Base-by-base conservation (phyloP, 768 basidiomycete species). In the Collybia sordida region DNA sequence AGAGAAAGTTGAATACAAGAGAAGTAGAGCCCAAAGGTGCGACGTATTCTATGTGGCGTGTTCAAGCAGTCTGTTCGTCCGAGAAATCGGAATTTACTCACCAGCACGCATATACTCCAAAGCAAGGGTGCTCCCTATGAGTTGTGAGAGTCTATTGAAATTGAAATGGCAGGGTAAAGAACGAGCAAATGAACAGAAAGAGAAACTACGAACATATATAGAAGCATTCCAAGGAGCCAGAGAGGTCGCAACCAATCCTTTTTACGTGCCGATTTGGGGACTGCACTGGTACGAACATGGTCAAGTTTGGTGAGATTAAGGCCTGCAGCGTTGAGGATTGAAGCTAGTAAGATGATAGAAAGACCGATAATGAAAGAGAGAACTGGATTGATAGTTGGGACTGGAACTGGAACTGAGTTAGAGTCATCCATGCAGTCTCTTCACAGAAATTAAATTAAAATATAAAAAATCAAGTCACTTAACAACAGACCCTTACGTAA, bases 1-100 rank as follows among this genome's bases (percentile, higher is more conserved):
- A 96, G 31, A 97, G 75, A 64, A 97, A 95, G 66, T 98, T 98
- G 75, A 98, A 98, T 49, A 98, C 84, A 54, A 98, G 82, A 11
- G 93, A 90, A 9, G 93, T 89, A 0, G 92, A 93, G 12, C 96
- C 95, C 3, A 98, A 79, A 2, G 95, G 95, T 1, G 96, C 96
- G 49, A 98, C 95, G 66, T 97, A 98, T 82, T 96, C 91, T 83
- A 68, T 14, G 49, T 23, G 19, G 49, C 52, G 61, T 6, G 45
- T 21, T 23, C 2, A 51, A 49, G 46, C 46, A 31, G 7, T 21
- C 3, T 41, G 4, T 45, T 7, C 6, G 31, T 6, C 15, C 37
- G 27, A 11, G 17, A n/a, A 22, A 34, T n/a, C 28, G 22, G 39
- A 34, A 56, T 37, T 38, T 38, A 62, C 76, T 37, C 40, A 81